phyloP scores from a whole-genome alignment of 2,329 filamentous ascomycete genomes.

The Ceratocystis eucalypticola region DNA sequence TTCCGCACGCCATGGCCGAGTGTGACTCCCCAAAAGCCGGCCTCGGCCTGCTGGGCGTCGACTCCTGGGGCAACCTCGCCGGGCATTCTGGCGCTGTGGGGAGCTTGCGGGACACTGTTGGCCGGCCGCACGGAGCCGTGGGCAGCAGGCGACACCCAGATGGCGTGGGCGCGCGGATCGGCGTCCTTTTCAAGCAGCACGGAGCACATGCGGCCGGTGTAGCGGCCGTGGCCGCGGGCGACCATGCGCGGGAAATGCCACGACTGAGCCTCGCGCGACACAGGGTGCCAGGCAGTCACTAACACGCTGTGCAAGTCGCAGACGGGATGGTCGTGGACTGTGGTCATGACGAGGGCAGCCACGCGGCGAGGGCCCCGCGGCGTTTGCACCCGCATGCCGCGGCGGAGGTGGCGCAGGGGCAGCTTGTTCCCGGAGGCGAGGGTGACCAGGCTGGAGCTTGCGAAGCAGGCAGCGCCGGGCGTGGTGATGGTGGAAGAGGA shows the following conservation, averaged over 20 bases:
- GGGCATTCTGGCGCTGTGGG: not conserved
- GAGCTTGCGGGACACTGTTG: not conserved
- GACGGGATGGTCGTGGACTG: conserved; percentile 30
- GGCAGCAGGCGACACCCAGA: conserved; percentile 24
- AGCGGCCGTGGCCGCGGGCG: conserved; percentile 26
- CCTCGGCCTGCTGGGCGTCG: too few species aligned
- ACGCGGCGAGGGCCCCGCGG: conserved; percentile 37
- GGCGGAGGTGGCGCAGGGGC: conserved; percentile 32
- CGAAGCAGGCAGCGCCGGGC: conserved; percentile 37
- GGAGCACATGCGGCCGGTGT: conserved; percentile 43
- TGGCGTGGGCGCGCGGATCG: conserved; percentile 35
- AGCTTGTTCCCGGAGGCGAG: conserved; percentile 31
- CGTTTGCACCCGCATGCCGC: conserved; percentile 37
- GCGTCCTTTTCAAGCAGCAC: conserved; percentile 38
- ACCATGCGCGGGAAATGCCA: conserved; percentile 38
- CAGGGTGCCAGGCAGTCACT: conserved; percentile 48
- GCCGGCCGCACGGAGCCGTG: not conserved
- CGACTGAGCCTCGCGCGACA: conserved; percentile 28
- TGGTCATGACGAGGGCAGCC: conserved; percentile 38
- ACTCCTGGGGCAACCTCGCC: not conserved
- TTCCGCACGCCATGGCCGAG: conserved; percentile 41
- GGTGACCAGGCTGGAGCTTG: conserved; percentile 34
- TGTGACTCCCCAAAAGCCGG: conserved; percentile 39
- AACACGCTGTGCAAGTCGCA: conserved; percentile 35
- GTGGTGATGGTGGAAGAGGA: conserved; percentile 22